phyloP scores from a whole-genome alignment of 164 flowering plant species.

The Hamamelis virginiana region DNA sequence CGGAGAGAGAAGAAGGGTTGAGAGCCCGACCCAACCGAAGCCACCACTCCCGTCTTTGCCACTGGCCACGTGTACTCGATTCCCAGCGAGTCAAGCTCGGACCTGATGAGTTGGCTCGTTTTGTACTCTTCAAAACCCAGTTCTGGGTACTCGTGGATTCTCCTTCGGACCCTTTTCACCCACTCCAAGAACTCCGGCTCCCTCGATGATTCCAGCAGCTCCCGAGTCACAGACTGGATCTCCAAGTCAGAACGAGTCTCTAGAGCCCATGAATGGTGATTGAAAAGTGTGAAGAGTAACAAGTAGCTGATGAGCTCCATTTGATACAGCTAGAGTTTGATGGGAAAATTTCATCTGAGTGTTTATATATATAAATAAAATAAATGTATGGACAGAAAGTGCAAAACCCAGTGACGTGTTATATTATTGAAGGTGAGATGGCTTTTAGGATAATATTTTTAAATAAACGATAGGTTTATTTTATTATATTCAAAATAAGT shows the following conservation, averaged over 20 bases:
- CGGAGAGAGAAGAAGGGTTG: constrained; percentile 60
- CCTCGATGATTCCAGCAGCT: constrained; percentile 49
- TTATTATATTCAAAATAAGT: too few species aligned
- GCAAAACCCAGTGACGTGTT: too few species aligned
- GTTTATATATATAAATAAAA: too few species aligned
- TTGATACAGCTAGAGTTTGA: not conserved
- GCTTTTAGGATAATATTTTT: too few species aligned
- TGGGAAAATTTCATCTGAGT: too few species aligned
- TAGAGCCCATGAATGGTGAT: not conserved
- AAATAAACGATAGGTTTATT: too few species aligned
- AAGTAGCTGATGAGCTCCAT: not conserved
- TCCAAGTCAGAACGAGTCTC: constrained; percentile 1
- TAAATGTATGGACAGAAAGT: too few species aligned
- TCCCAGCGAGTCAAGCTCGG: constrained; percentile 68
- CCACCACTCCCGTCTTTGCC: constrained; percentile 75
- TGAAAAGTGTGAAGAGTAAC: not conserved
- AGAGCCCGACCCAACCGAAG: constrained; percentile 57
- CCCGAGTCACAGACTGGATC: constrained; percentile 11
- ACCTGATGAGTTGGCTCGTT: constrained; percentile 64
- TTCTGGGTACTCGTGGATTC: constrained; percentile 72
- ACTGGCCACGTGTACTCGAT: constrained; percentile 64
- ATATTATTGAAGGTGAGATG: too few species aligned
- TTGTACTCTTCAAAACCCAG: constrained; percentile 59
- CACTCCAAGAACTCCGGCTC: constrained; percentile 58
- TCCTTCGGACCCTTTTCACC: constrained; percentile 55